These are phyloP conservation scores for Purshia tridentata DNA, from an alignment of 306 rosid genomes.

Conservation along the genomic window DNA sequence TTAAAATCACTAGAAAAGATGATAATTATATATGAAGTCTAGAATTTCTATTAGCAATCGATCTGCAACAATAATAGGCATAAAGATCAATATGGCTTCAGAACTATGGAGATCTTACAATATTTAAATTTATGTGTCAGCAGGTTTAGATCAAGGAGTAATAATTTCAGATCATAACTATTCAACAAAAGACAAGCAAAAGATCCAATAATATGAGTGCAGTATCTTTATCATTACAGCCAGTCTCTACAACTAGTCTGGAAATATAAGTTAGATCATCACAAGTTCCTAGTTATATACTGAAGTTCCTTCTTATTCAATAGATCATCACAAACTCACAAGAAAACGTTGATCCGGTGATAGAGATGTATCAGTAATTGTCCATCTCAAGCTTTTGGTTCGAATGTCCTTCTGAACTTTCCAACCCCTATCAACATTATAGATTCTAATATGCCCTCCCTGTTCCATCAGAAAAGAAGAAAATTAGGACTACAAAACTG, in stretches of 20 bases:
- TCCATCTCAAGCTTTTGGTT: conserved; percentile 82
- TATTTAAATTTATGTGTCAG: background rate
- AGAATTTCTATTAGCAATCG: background rate
- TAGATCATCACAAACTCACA: conserved; percentile 48
- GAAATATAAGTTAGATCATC: background rate
- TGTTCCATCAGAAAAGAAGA: conserved; percentile 19
- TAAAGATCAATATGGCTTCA: background rate
- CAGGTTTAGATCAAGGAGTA: background rate
- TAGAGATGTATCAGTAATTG: conserved; percentile 86
- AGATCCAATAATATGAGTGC: background rate
- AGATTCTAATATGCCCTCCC: conserved; percentile 80
- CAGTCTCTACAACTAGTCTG: background rate
- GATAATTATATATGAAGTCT: background rate
- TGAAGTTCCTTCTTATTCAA: background rate
- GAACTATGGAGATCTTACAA: too few species aligned
- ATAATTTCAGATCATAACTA: background rate
- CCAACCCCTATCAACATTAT: conserved; percentile 81
- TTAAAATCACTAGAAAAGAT: background rate
- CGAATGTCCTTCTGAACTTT: conserved; percentile 73
- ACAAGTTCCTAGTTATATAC: background rate
- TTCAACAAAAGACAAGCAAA: background rate
- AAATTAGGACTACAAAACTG: background rate
- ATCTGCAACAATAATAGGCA: background rate
- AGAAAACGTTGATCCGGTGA: conserved; percentile 72
- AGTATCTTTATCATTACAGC: background rate